A percentile compares a stretch with the other conserved stretches of the same genome.
Conservation (phyloP, 805 yeast genomes). For the Lachancea kluyveri region DNA sequence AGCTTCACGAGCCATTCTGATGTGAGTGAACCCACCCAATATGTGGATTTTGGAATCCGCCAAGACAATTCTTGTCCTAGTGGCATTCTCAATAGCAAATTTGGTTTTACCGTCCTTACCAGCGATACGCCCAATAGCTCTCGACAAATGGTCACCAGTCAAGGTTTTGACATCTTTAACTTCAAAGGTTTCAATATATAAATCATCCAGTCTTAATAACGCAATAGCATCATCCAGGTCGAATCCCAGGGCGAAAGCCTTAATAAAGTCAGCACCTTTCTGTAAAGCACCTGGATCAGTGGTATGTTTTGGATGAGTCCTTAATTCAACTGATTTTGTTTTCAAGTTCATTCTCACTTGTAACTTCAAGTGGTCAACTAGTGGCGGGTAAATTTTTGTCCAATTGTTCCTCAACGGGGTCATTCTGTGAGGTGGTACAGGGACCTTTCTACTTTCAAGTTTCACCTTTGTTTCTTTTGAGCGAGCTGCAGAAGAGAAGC, state of each 20-base stretch:
- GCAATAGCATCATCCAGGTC: conserved; percentile 98
- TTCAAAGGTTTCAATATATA: conserved; percentile 95
- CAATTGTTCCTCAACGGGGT: conserved; percentile 84
- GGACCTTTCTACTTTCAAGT: conserved; percentile 78
- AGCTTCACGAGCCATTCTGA: conserved; percentile 97
- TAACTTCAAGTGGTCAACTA: conserved; percentile 88
- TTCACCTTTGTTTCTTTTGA: conserved; percentile 58
- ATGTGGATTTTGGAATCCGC: conserved; percentile 97
- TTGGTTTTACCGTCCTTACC: conserved; percentile 99
- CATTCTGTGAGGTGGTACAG: conserved; percentile 97
- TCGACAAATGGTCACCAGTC: conserved; percentile 91
- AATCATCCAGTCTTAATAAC: conserved; percentile 84
- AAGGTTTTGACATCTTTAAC: conserved; percentile 94
- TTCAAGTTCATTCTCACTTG: conserved; percentile 94
- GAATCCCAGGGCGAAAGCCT: conserved; percentile 93
- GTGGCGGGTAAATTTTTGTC: conserved; percentile 92
- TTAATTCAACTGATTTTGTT: conserved; percentile 81
- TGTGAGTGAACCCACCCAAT: conserved; percentile 94
- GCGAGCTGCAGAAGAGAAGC: conserved; percentile 66
- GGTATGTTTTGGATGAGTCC: conserved; percentile 72
- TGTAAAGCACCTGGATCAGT: conserved; percentile 92
- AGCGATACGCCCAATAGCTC: conserved; percentile 99
- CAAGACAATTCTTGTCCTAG: conserved; percentile 93
- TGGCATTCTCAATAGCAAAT: conserved; percentile 97
- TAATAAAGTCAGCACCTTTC: conserved; percentile 95